Conservation (phyloP, 305 asterid genomes). For the Fraxinus floribunda region DNA sequence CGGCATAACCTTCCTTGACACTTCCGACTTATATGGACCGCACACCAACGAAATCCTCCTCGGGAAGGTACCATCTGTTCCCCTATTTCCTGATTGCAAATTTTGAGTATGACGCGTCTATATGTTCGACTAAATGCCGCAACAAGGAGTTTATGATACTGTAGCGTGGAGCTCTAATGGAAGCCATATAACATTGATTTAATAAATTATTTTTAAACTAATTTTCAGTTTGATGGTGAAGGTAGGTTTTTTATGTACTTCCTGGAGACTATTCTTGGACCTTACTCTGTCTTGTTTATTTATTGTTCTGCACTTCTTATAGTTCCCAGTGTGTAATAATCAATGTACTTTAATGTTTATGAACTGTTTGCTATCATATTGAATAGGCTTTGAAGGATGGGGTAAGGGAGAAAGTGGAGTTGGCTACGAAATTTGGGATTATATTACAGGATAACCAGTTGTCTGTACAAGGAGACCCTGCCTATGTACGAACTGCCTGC, state of each 20-base stretch:
- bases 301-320: background rate
- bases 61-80: slow-evolving; percentile 17
- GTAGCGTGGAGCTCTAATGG: background rate
- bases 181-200: background rate
- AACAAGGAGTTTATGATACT: background rate
- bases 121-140: background rate
- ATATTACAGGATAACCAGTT: slow-evolving; percentile 18
- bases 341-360: background rate
- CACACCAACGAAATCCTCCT: slow-evolving; percentile 40
- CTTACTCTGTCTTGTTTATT: background rate
- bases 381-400: slow-evolving; percentile 39
- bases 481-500: slow-evolving; percentile 36
- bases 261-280: background rate
- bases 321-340: background rate
- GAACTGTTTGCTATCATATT: background rate
- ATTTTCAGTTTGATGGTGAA: background rate
- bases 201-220: background rate
- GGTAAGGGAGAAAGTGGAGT: slow-evolving; percentile 23
- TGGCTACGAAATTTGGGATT: slow-evolving; percentile 39
- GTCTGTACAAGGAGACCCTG: slow-evolving; percentile 32
- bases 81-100: background rate
- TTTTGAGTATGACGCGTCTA: no score
- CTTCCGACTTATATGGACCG: slow-evolving; percentile 47
- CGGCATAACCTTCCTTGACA: slow-evolving; percentile 48
- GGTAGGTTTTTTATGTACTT: background rate